phyloP scores from a whole-genome alignment of 768 basidiomycete species.

The Rhizopogon sp. region DNA sequence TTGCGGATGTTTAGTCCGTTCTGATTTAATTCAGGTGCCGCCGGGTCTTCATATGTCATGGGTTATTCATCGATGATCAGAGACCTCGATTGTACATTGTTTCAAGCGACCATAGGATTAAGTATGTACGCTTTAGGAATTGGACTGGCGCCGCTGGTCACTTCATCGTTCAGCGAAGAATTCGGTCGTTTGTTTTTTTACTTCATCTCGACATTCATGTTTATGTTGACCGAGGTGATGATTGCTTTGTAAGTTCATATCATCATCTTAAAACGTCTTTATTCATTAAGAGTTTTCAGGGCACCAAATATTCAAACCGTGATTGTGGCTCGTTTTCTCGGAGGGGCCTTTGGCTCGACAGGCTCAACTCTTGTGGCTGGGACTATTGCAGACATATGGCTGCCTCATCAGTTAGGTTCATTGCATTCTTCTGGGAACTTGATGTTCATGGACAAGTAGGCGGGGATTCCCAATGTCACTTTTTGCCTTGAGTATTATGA shows the following conservation, averaged over 20 bases:
- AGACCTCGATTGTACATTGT: constrained; percentile 6
- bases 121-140: constrained; percentile 58
- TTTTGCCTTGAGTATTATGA: constrained; percentile 58
- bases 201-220: constrained; percentile 42
- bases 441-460: constrained; percentile 26
- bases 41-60: constrained; percentile 25
- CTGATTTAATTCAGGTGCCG: constrained; percentile 33
- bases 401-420: constrained; percentile 45
- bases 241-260: constrained; percentile 19
- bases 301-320: constrained; percentile 54
- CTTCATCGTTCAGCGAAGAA: constrained; percentile 26
- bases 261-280: not conserved
- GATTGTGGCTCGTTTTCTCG: constrained; percentile 55
- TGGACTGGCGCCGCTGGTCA: constrained; percentile 57
- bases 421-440: not conserved
- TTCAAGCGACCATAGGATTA: constrained; percentile 44
- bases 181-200: constrained; percentile 63
- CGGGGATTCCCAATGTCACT: constrained; percentile 76
- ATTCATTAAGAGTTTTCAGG: constrained; percentile 13
- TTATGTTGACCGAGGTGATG: constrained; percentile 19
- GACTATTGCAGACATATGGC: constrained; percentile 67
- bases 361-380: constrained; percentile 71
- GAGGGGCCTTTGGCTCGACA: constrained; percentile 63
- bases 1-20: constrained; percentile 41
- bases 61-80: no score